Conservation (phyloP, 2,329 filamentous ascomycete species). For the Aspergillus proliferans region DNA sequence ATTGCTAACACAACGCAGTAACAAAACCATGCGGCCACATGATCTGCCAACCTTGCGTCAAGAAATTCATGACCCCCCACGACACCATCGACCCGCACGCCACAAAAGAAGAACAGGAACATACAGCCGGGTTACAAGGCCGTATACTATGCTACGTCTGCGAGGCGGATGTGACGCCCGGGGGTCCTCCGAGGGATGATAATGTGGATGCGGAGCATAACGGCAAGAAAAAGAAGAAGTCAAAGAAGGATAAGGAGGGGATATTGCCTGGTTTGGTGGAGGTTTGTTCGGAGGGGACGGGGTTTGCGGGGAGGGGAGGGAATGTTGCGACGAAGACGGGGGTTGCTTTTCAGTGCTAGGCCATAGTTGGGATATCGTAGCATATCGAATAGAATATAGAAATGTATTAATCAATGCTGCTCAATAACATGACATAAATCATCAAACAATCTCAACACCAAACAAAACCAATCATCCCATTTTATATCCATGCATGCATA, state of each 20-base stretch:
- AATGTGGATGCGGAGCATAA: neutral
- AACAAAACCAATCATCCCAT: too few relatives aligned
- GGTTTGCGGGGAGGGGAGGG: slow-evolving; percentile 80
- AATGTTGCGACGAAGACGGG: slow-evolving; percentile 74
- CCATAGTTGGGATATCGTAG: too few relatives aligned
- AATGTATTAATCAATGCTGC: neutral
- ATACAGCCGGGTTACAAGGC: slow-evolving; percentile 31
- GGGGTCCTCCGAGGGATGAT: slow-evolving; percentile 22
- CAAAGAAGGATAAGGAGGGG: slow-evolving; percentile 40
- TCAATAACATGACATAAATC: too few relatives aligned
- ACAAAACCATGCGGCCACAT: slow-evolving; percentile 89
- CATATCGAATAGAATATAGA: too few relatives aligned
- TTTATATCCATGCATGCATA: too few relatives aligned
- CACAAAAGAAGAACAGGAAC: slow-evolving; percentile 42
- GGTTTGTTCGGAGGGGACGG: slow-evolving; percentile 80
- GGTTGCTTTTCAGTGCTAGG: slow-evolving; percentile 69
- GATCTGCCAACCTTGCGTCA: slow-evolving; percentile 75
- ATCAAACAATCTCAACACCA: too few relatives aligned
- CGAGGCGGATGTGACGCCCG: slow-evolving; percentile 63
- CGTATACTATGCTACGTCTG: slow-evolving; percentile 76
- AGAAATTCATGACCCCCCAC: slow-evolving; percentile 68
- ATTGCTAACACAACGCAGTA: slow-evolving; percentile 37
- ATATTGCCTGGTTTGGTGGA: slow-evolving; percentile 68
- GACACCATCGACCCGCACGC: slow-evolving; percentile 56
- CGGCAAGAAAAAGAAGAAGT: slow-evolving; percentile 24